phyloP scores from a whole-genome alignment of 345 rosid genomes.

The Salix caprea region DNA sequence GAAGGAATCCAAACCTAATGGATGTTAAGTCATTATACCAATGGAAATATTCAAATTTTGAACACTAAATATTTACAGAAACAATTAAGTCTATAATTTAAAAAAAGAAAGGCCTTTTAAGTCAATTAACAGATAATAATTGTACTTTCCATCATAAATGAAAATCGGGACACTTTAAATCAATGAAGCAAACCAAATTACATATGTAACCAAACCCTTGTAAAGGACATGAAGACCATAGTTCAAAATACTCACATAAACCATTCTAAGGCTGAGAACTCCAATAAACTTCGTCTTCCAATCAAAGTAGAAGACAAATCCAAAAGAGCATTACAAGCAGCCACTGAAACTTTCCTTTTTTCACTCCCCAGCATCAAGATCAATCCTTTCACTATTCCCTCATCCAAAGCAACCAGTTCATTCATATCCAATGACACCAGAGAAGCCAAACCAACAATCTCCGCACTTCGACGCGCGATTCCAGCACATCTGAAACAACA shows the following conservation, averaged over 20 bases:
- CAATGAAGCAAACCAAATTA: background rate
- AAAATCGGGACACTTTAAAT: background rate
- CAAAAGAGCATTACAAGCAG: slow-evolving; percentile 43
- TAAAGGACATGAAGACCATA: background rate
- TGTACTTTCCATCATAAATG: background rate
- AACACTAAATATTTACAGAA: background rate
- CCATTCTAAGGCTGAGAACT: slow-evolving; percentile 34
- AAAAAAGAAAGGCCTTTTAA: background rate
- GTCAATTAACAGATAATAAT: background rate
- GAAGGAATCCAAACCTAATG: slow-evolving; percentile 38
- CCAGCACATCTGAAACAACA: slow-evolving; percentile 8
- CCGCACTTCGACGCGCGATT: slow-evolving; percentile 33
- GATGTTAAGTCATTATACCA: slow-evolving; percentile 18
- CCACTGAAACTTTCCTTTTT: slow-evolving; percentile 21
- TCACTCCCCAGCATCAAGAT: slow-evolving; percentile 23
- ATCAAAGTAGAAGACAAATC: slow-evolving; percentile 45
- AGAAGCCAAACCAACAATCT: slow-evolving; percentile 42
- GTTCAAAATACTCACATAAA: slow-evolving; percentile 39
- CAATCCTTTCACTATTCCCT: slow-evolving; percentile 32
- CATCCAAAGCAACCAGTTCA: slow-evolving; percentile 35
- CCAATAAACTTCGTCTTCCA: slow-evolving; percentile 39
- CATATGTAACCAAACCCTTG: background rate
- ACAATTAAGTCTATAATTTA: background rate
- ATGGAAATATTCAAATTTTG: background rate
- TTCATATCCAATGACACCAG: slow-evolving; percentile 38